phyloP scores from a whole-genome alignment of 2,329 filamentous ascomycete species.

The Dothistroma septosporum region DNA sequence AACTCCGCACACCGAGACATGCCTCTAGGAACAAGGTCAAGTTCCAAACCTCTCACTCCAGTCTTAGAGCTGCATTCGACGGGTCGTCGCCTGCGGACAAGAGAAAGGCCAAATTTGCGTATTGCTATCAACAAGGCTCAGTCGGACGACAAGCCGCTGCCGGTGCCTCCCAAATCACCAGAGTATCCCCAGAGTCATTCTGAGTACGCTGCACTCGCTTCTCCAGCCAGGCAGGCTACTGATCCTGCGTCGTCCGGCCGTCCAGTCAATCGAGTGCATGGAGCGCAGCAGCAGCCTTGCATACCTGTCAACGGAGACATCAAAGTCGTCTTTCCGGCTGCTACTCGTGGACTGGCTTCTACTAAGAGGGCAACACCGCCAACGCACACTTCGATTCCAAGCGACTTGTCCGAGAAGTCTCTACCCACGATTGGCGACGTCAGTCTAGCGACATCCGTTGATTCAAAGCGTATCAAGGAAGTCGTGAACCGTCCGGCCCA shows the following conservation, averaged over 20 bases:
- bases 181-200: conserved; percentile 6
- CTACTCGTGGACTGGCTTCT: conserved; percentile 1
- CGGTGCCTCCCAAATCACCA: conserved; percentile 23
- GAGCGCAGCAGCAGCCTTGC: conserved; percentile 11
- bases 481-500: neutral
- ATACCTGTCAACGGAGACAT: conserved; percentile 4
- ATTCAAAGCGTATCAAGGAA: neutral
- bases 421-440: neutral
- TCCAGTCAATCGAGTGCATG: conserved; percentile 5
- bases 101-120: conserved; percentile 19
- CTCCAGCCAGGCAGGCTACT: neutral
- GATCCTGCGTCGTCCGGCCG: neutral
- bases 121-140: conserved; percentile 12
- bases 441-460: neutral
- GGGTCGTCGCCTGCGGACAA: conserved; percentile 1
- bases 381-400: conserved; percentile 5
- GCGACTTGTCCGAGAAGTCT: conserved; percentile 1
- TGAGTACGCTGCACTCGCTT: neutral
- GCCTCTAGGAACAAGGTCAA: neutral
- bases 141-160: conserved; percentile 11
- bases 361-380: neutral
- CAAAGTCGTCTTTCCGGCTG: conserved; percentile 6
- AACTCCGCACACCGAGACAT: neutral
- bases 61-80: neutral
- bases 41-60: neutral